phyloP scores from a whole-genome alignment of 2,329 filamentous ascomycete genomes.

The Dissoconium aciculare region DNA sequence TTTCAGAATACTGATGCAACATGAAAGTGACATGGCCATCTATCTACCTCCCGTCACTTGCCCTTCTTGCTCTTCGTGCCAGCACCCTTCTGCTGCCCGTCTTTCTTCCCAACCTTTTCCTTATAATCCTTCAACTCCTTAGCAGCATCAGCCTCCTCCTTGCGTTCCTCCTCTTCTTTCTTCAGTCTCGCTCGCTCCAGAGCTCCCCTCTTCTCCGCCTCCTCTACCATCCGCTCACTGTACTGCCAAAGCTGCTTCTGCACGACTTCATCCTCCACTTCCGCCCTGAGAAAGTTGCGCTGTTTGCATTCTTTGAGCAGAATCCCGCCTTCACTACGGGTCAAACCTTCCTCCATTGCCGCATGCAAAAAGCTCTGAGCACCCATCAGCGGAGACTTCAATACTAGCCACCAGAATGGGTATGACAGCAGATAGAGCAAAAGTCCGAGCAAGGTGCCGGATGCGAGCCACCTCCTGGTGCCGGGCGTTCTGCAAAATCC shows the following conservation, averaged over 20 bases:
- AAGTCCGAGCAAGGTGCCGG: constrained; percentile 70
- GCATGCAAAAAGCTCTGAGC: constrained; percentile 78
- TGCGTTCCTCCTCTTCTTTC: constrained; percentile 30
- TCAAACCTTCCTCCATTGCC: constrained; percentile 63
- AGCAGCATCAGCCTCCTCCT: constrained; percentile 23
- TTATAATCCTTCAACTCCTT: constrained; percentile 21
- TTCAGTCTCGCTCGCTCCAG: constrained; percentile 44
- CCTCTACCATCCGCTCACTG: constrained; percentile 70
- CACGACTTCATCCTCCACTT: constrained; percentile 60
- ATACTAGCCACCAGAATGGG: constrained; percentile 67
- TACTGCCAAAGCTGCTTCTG: constrained; percentile 83
- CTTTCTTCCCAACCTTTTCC: constrained; percentile 23
- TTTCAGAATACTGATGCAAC: no score
- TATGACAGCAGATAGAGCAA: constrained; percentile 63
- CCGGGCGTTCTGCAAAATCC: constrained; percentile 75
- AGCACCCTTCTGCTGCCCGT: constrained; percentile 17
- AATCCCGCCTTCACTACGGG: constrained; percentile 49
- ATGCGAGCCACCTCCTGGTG: constrained; percentile 70
- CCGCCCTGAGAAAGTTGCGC: constrained; percentile 53
- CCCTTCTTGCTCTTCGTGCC: constrained; percentile 18
- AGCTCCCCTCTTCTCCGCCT: constrained; percentile 65
- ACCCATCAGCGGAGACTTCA: constrained; percentile 72
- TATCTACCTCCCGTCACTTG: no score
- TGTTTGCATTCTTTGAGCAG: constrained; percentile 81
- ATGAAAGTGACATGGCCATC: no score